Evolutionary conservation across 768 basidiomycete genomes (phyloP).

Genomic region (Suillus tomentosus): DNA sequence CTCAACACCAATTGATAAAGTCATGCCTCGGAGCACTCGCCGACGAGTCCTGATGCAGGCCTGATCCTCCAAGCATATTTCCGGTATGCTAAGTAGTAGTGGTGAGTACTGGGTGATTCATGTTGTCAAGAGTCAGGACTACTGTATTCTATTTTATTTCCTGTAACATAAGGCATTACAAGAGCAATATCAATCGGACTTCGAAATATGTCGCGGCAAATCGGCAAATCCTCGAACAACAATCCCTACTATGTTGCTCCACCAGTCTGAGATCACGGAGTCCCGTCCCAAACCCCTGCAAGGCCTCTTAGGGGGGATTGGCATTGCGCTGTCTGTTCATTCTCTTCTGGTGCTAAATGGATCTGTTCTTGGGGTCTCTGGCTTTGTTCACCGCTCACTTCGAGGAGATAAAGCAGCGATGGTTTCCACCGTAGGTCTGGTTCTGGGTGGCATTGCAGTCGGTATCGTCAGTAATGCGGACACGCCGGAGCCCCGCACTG

Average conservation of each 20-base stretch:
- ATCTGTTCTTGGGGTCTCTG: constrained; percentile 60
- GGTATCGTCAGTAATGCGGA: constrained; percentile 38
- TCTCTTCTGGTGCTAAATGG: constrained; percentile 56
- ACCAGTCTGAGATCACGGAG: neutral
- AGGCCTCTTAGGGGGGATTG: constrained; percentile 57
- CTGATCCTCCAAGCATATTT: no score
- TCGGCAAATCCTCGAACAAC: neutral
- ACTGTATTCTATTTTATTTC: no score
- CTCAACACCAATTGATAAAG: no score
- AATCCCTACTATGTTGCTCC: neutral
- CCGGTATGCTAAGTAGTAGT: no score
- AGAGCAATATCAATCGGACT: no score
- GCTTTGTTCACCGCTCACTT: constrained; percentile 55
- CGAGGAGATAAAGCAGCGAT: constrained; percentile 46
- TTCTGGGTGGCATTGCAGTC: constrained; percentile 49
- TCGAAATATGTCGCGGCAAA: no score
- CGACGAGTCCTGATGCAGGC: no score
- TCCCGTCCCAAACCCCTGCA: constrained; percentile 44
- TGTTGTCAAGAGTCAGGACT: no score
- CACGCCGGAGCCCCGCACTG: constrained; percentile 30
- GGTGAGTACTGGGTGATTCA: no score
- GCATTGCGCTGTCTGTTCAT: constrained; percentile 53
- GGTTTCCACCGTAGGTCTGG: constrained; percentile 45
- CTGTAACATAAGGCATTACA: no score
- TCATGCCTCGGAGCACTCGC: no score